These are phyloP conservation scores for Quercus berberidifolia DNA, from an alignment of 306 rosid species.

Conservation along the genomic window DNA sequence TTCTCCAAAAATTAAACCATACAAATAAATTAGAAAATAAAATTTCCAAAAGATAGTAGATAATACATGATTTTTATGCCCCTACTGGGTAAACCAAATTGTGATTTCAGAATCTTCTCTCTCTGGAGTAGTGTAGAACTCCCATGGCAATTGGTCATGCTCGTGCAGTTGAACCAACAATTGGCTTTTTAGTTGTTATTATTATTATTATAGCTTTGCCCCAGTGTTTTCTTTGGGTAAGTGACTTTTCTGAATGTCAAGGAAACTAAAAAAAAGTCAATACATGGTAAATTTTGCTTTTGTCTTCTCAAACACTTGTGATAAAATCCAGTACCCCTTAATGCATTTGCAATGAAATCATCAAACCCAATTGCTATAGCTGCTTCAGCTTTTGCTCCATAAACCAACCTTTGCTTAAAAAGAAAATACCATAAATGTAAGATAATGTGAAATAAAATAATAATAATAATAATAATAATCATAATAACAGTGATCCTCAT, in stretches of 20 bases:
- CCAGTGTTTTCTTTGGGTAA: too few species aligned
- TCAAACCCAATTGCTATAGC: slow-evolving; percentile 82
- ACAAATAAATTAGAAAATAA: too few species aligned
- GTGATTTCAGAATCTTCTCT: too few species aligned
- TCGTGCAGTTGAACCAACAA: too few species aligned
- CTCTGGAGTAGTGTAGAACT: too few species aligned
- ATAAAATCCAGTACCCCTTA: slow-evolving; percentile 67
- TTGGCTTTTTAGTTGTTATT: neutral
- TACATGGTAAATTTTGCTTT: slow-evolving; percentile 53
- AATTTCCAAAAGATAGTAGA: too few species aligned
- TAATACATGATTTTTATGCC: too few species aligned
- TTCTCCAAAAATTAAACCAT: too few species aligned
- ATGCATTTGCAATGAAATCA: slow-evolving; percentile 74
- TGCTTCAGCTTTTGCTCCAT: slow-evolving; percentile 84
- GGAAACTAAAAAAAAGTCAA: slow-evolving; percentile 10
- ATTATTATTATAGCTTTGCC: neutral
- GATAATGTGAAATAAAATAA: too few species aligned
- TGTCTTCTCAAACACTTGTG: slow-evolving; percentile 85
- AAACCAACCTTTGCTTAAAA: slow-evolving; percentile 72
- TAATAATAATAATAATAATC: neutral
- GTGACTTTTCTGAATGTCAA: neutral
- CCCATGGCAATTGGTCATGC: too few species aligned
- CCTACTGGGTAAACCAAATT: too few species aligned
- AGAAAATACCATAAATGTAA: too few species aligned
- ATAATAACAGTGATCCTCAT: neutral